Evolutionary conservation across 2,329 filamentous ascomycete genomes (phyloP).

Genomic region (Neonectria faginata): DNA sequence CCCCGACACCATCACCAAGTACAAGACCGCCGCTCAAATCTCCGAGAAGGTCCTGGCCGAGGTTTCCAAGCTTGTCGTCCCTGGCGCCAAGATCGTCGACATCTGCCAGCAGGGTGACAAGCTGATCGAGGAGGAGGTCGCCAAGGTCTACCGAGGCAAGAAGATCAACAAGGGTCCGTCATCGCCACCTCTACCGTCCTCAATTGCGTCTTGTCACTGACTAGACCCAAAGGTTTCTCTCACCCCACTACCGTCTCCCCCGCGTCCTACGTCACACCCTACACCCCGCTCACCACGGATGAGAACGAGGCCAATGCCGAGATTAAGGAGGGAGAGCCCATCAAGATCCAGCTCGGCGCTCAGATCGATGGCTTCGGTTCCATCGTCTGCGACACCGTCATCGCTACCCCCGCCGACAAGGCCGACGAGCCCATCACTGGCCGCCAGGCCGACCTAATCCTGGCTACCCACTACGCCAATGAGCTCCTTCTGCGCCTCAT

Average conservation of each 20-base stretch:
- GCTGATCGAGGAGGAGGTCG: constrained; percentile 90
- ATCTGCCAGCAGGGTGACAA: constrained; percentile 97
- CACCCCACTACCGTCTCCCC: constrained; percentile 97
- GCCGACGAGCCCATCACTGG: constrained; percentile 75
- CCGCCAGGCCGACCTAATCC: constrained; percentile 84
- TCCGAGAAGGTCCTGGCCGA: constrained; percentile 94
- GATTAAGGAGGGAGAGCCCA: constrained; percentile 85
- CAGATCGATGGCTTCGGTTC: constrained; percentile 98
- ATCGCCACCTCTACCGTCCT: constrained; percentile 10
- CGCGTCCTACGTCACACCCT: constrained; percentile 93
- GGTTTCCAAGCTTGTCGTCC: constrained; percentile 78
- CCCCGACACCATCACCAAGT: constrained; percentile 97
- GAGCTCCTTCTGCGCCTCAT: constrained; percentile 93
- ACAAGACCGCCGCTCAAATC: constrained; percentile 96
- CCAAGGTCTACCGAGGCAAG: constrained; percentile 98
- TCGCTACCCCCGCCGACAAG: constrained; percentile 74
- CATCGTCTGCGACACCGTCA: constrained; percentile 93
- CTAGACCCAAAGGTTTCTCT: constrained; percentile 73
- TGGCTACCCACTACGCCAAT: constrained; percentile 95
- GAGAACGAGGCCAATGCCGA: constrained; percentile 82
- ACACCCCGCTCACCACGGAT: constrained; percentile 91
- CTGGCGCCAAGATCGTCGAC: constrained; percentile 91
- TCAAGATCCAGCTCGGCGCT: constrained; percentile 99
- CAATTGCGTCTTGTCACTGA: constrained; percentile 31
- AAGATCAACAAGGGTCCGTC: constrained; percentile 88